A percentile compares a stretch with the other conserved stretches of the same genome.
Evolutionary conservation across 495 filamentous ascomycete genomes (phyloP).

Genomic region (Neurospora intermedia): DNA sequence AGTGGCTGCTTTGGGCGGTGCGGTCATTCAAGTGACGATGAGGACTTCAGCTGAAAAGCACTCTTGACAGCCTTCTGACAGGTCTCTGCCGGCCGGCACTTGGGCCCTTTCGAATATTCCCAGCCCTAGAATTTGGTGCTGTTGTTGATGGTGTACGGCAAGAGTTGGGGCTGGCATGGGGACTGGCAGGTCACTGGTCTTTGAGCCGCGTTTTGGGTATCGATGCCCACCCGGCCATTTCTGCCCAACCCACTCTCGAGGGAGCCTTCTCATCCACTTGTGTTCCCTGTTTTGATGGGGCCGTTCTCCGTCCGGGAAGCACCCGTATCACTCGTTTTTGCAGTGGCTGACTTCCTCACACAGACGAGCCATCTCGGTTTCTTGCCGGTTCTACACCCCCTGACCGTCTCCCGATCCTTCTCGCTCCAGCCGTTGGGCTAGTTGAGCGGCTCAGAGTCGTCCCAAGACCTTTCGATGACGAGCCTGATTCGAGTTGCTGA

Average conservation of each 20-base stretch:
- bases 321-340: neutral
- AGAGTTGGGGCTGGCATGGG: conserved; percentile 4
- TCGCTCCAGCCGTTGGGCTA: neutral
- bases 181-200: conserved; percentile 19
- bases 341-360: neutral
- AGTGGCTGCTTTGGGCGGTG: neutral
- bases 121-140: conserved; percentile 14
- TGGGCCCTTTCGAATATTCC: neutral
- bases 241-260: conserved; percentile 28
- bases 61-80: neutral
- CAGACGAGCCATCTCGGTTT: neutral
- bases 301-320: neutral
- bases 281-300: conserved; percentile 3
- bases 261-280: conserved; percentile 20
- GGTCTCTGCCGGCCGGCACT: neutral
- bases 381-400: neutral
- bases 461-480: neutral
- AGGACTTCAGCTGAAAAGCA: neutral
- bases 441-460: neutral
- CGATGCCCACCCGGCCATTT: conserved; percentile 23
- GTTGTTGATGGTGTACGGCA: conserved; percentile 19
- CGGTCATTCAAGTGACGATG: neutral
- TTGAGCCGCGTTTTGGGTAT: conserved; percentile 21
- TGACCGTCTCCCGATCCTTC: neutral
- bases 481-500: neutral